Evolutionary conservation across 495 filamentous ascomycete species (phyloP), one percentile per base, ranked within the genome.

Genomic region (Friedmanniomyces simplex): DNA sequence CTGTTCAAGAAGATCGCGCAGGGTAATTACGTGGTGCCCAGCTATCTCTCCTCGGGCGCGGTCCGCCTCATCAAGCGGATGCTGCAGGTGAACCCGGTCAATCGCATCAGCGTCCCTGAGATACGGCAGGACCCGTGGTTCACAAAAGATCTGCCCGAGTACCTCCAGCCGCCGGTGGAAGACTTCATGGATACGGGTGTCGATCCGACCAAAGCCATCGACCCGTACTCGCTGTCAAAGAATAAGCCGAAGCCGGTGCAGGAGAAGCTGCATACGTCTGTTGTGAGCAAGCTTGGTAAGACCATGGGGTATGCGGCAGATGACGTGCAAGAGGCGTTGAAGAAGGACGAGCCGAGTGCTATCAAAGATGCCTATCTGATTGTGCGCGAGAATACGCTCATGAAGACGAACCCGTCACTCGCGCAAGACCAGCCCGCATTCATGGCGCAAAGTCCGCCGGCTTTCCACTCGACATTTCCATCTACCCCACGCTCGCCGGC

Each of bases 291-390:
- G 76, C 82, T 98, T 45, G 89, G 91, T 60, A 89, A 90, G 73
- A 96, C 88, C 22, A 96, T 98, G 91, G 93, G 93, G 53, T 98
- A 98, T 69, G 88, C 82, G 22, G 88, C 87, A 67, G 85, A 90
- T 36, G 93, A 98, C 73, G 93, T 98, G 37, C 86, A 95, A 68
- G 91, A 96, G 66, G 91, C 93, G 34, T 74, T 98, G 52, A 83
- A 84, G 59, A 87, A 87, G 54, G 82, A 95, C 48, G 93, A 98
- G 66, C 91, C 93, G 37, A 96, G 88, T 58, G 90, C 94, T 14
- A 95, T 98, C 73, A 98, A 98, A 69, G 93, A 98, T 76, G 93
- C 93, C 14, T 98, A 97, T 71, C 83, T 95, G 71, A 97, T 98
- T 65, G 89, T 97, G 30, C 82, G 91, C 50, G 93, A 98, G 72